Evolutionary conservation across 2,329 filamentous ascomycete species (phyloP), one percentile per base, ranked within the genome.

Genomic region (Metarhizium robertsii): DNA sequence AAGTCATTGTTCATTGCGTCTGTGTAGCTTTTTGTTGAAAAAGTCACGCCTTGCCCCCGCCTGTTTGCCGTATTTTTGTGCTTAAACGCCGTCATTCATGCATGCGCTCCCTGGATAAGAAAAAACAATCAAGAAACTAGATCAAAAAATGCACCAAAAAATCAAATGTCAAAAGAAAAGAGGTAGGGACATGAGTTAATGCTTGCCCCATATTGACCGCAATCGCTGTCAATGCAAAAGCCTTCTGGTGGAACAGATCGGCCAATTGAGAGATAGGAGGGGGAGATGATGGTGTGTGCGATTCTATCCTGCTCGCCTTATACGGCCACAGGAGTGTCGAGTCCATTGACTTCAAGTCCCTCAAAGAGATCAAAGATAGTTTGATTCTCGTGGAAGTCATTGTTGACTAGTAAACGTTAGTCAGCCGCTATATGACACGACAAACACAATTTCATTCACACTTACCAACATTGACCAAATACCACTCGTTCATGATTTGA

Each of bases 401-500:
- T 99, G 76, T 99, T 91, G 32, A 99, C 94, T 92, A 29, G 3
- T 13, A n/a, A 43, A 16, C 1, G 25, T 52, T 13, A 32, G 42
- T 45, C 20, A 36, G 14, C 18, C 32, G 6, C 18, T 34, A 13
- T 4, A 45, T 7, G 29, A n/a, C 29, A 32, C 16, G 18, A 45
- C 4, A 20, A 16, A 45, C n/a, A 34, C n/a, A 20, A 11, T 20
- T 25, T 11, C 16, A 43, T 42, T n/a, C n/a, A 13, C 8, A 71
- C 85, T 75, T 77, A 92, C 89, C 90, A 64, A 99, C 96, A 68
- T 99, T 99, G 63, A 99, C 82, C 57, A 99, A 77, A 67, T 91
- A 92, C 91, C 92, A 99, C 53, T 84, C 85, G 58, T 92, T 85
- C 83, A 96, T 94, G 58, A 97, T 79, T 54, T 81, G 79, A 62